These are phyloP conservation scores for Pulveroboletus sp. DNA, from an alignment of 1,284 basidiomycete genomes.

Conservation along the genomic window DNA sequence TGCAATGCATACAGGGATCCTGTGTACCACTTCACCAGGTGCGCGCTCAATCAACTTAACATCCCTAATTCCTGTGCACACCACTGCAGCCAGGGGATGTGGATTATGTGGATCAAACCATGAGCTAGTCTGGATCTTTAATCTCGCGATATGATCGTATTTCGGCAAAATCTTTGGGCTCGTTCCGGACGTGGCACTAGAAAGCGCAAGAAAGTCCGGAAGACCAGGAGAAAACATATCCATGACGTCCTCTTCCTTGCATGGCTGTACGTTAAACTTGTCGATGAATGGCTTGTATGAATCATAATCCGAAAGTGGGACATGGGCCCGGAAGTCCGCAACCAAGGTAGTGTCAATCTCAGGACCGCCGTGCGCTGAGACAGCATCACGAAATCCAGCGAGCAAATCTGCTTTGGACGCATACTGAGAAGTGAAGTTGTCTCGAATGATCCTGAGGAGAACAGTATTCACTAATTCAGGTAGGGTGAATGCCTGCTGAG, in stretches of 20 bases:
- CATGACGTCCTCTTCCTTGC: slow-evolving; percentile 16
- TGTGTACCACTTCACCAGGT: slow-evolving; percentile 12
- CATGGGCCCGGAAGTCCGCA: slow-evolving; percentile 11
- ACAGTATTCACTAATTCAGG: not conserved
- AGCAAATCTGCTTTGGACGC: slow-evolving; percentile 5
- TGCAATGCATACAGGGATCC: slow-evolving; percentile 14
- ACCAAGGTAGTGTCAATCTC: slow-evolving; percentile 5
- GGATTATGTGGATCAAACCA: not conserved
- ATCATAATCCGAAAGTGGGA: slow-evolving; percentile 23
- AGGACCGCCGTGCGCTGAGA: slow-evolving; percentile 2
- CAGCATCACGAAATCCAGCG: slow-evolving; percentile 13
- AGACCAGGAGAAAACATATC: slow-evolving; percentile 25
- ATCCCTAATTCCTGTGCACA: slow-evolving; percentile 8
- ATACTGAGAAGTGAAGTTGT: slow-evolving; percentile 17
- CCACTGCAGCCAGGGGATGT: not conserved
- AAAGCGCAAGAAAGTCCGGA: slow-evolving; percentile 14
- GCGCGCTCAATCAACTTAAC: slow-evolving; percentile 13
- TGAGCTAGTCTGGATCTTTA: not conserved
- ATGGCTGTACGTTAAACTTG: slow-evolving; percentile 14
- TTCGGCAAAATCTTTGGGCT: slow-evolving; percentile 17
- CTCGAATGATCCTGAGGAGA: slow-evolving; percentile 7
- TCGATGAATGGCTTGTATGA: slow-evolving; percentile 21
- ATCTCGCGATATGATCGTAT: slow-evolving; percentile 8
- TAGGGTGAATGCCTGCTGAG: not conserved
- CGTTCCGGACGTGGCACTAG: slow-evolving; percentile 19